Base-by-base conservation (phyloP, 139 green algal genomes). In the Monoraphidium neglectum region DNA sequence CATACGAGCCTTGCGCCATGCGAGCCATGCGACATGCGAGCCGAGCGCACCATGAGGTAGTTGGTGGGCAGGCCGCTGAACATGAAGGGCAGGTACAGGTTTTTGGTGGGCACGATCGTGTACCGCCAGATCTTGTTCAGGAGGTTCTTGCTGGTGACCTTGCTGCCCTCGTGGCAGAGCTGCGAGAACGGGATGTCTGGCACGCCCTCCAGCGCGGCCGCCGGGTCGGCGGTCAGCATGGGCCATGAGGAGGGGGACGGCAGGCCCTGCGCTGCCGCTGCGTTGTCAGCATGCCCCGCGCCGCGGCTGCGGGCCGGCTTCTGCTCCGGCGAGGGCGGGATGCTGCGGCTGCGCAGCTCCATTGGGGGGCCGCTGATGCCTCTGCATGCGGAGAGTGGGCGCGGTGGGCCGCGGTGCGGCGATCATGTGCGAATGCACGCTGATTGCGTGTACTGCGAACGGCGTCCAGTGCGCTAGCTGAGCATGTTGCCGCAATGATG, bases 11-110 rank as follows among this genome's bases (percentile, higher is more conserved):
- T n/a, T n/a, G n/a, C n/a, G n/a, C n/a, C n/a, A n/a, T n/a, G n/a
- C n/a, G n/a, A n/a, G n/a, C n/a, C n/a, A n/a, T n/a, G n/a, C n/a
- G n/a, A n/a, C n/a, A n/a, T n/a, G n/a, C 43, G 12, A 8, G 12
- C 43, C 8, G 12, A 51, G 12, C 77, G 56, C 26, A 72, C 36
- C 53, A 74, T 80, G 38, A 83, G 76, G 80, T 72, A 76, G 64
- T 80, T 80, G 28, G 74, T 80, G 30, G 74, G 74, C 47, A 80
- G 2, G 10, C 64, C 49, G 33, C 37, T 43, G 1, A 64, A 74
- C 64, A 80, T 74, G 35, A 56, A 37, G 0, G 53, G 74, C 28
- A 80, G 38, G 56, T 80, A 80, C 3, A 74, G 8, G 4, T 80
- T 33, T 51, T 72, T 80, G 49, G 32, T 62, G n/a, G 72, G 72